These are phyloP conservation scores for Pseudocohnilembus persalinus DNA, from an alignment of 169 alveolate species.

Conservation along the genomic window DNA sequence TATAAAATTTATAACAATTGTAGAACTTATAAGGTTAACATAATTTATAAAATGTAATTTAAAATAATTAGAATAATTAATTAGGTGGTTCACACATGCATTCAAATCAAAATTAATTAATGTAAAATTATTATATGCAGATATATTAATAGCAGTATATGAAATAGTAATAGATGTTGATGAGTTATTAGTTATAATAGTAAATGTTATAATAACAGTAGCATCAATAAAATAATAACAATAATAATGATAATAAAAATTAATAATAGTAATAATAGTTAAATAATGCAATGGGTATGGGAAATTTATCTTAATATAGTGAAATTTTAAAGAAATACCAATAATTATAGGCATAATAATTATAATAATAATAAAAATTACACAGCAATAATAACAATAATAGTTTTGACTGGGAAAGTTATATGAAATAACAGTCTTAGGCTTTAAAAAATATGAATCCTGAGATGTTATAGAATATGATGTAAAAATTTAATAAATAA, in stretches of 20 bases:
- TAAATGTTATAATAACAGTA: neutral
- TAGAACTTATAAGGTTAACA: neutral
- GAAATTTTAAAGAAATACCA: neutral
- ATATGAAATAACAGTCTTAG: neutral
- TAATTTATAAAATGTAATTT: too few species aligned
- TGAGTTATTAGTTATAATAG: neutral
- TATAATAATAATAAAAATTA: too few species aligned
- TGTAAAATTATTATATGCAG: neutral
- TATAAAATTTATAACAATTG: neutral
- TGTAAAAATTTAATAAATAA: too few species aligned
- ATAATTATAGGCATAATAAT: neutral
- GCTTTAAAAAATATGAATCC: too few species aligned
- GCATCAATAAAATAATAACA: neutral
- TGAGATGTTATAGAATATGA: too few species aligned
- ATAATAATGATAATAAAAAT: too few species aligned
- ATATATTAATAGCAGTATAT: neutral
- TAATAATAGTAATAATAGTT: neutral
- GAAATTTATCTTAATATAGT: neutral
- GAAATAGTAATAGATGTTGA: neutral
- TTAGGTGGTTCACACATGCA: neutral
- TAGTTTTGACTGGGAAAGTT: neutral
- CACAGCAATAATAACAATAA: neutral
- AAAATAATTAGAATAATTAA: neutral
- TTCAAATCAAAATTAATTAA: neutral
- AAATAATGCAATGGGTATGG: neutral